Conservation (phyloP, 2,329 filamentous ascomycete genomes). For the Cladosporium sp. region DNA sequence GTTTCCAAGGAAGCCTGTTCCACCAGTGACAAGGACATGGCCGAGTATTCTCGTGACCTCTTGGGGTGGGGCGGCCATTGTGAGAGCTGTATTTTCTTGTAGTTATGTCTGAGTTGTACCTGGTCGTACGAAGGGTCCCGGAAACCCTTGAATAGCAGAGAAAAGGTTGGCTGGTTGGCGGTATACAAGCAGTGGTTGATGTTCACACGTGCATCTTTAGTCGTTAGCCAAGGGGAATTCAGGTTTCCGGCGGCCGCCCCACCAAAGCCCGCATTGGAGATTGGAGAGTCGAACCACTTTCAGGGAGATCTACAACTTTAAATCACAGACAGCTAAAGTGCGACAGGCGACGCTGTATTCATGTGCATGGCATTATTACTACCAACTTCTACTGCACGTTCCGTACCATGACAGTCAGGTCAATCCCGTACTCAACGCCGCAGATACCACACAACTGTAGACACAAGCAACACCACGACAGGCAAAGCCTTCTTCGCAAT, state of each 20-base stretch:
- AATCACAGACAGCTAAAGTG: too few relatives aligned
- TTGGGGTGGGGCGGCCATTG: slow-evolving; percentile 4
- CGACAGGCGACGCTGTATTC: too few relatives aligned
- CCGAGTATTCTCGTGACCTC: slow-evolving; percentile 32
- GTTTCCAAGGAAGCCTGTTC: slow-evolving; percentile 49
- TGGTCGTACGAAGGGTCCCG: too few relatives aligned
- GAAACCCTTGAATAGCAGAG: too few relatives aligned
- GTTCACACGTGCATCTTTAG: too few relatives aligned
- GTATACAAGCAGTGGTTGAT: too few relatives aligned
- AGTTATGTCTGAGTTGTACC: too few relatives aligned
- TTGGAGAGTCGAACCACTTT: background rate
- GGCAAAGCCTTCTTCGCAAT: background rate
- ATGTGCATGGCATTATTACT: too few relatives aligned
- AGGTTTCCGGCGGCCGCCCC: background rate
- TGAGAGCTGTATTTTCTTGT: background rate
- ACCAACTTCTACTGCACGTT: too few relatives aligned
- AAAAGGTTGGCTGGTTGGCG: too few relatives aligned
- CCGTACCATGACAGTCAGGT: too few relatives aligned
- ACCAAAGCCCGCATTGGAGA: background rate
- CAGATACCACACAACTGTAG: background rate
- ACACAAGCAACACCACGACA: background rate
- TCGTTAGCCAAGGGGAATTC: background rate
- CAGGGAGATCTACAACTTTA: background rate
- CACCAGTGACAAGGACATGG: slow-evolving; percentile 47
- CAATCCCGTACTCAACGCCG: background rate